Conservation (phyloP, 202 grass and related monocot species). For the Brachypodium distachyon region DNA sequence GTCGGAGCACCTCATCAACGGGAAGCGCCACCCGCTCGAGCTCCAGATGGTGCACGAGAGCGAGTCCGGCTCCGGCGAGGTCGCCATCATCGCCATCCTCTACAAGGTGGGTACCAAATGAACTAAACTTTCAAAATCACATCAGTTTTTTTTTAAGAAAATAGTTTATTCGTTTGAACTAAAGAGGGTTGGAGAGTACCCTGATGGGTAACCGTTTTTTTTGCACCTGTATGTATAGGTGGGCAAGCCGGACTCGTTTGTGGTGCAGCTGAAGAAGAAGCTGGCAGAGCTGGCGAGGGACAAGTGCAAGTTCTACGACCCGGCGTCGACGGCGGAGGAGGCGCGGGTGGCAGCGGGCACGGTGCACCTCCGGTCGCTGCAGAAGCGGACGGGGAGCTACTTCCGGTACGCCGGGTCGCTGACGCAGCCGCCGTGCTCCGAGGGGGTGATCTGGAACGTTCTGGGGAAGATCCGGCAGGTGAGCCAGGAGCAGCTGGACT, state of each 20-base stretch:
- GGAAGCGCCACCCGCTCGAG: constrained; percentile 42
- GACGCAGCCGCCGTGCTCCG: constrained; percentile 57
- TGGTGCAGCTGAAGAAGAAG: constrained; percentile 34
- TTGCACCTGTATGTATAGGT: too few species aligned
- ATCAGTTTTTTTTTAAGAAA: too few species aligned
- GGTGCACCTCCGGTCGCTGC: constrained; percentile 28
- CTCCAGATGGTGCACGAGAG: constrained; percentile 50
- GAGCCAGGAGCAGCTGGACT: constrained; percentile 39
- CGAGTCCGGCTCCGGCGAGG: constrained; percentile 16
- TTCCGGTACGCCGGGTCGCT: constrained; percentile 63
- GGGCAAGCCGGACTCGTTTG: constrained; percentile 4
- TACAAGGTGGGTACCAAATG: too few species aligned
- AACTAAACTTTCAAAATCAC: too few species aligned
- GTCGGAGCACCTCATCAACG: constrained; percentile 82
- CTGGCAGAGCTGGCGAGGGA: constrained; percentile 15
- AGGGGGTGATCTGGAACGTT: constrained; percentile 70
- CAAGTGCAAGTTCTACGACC: neutral
- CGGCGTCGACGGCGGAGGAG: too few species aligned
- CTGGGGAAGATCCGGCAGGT: constrained; percentile 50
- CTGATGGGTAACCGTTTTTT: too few species aligned
- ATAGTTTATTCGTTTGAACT: too few species aligned
- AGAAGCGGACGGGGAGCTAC: constrained; percentile 43
- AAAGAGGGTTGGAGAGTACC: too few species aligned
- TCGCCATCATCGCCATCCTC: neutral
- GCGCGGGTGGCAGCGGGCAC: neutral